Evolutionary conservation across 192 early-diverging fungal species (phyloP).

Genomic region (Mortierella claussenii): DNA sequence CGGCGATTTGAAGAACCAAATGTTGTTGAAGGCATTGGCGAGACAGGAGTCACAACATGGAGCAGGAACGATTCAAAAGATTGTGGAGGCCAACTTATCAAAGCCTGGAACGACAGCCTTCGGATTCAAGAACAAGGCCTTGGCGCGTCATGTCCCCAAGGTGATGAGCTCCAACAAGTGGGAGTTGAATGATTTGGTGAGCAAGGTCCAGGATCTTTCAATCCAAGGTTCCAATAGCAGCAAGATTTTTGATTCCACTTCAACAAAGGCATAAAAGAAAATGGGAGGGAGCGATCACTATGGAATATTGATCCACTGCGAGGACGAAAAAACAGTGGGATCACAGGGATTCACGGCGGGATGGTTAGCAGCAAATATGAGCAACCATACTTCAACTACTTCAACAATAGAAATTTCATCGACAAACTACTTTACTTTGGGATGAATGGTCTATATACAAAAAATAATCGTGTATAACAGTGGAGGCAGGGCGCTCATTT

Average conservation of each 20-base stretch:
- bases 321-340: not conserved
- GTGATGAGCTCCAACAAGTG: slow-evolving; percentile 47
- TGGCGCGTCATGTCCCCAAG: slow-evolving; percentile 45
- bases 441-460: too few relatives aligned
- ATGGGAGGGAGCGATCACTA: too few relatives aligned
- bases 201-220: slow-evolving; percentile 26
- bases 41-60: slow-evolving; percentile 32
- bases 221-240: slow-evolving; percentile 7
- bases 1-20: slow-evolving; percentile 73
- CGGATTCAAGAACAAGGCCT: slow-evolving; percentile 25
- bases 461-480: too few relatives aligned
- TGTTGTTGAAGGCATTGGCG: slow-evolving; percentile 60
- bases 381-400: too few relatives aligned
- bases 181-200: slow-evolving; percentile 43
- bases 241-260: slow-evolving; percentile 48
- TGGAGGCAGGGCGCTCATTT: too few relatives aligned
- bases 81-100: slow-evolving; percentile 24
- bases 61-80: slow-evolving; percentile 36
- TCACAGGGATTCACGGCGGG: too few relatives aligned
- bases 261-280: slow-evolving; percentile 49
- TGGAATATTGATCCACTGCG: not conserved
- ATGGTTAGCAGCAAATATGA: too few relatives aligned
- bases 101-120: slow-evolving; percentile 9
- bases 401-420: too few relatives aligned
- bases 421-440: too few relatives aligned